Percentiles rank a stretch among this genome's conserved stretches.
phyloP scores from a whole-genome alignment of 352 stramenopile species.

The Phytophthora aleatoria region DNA sequence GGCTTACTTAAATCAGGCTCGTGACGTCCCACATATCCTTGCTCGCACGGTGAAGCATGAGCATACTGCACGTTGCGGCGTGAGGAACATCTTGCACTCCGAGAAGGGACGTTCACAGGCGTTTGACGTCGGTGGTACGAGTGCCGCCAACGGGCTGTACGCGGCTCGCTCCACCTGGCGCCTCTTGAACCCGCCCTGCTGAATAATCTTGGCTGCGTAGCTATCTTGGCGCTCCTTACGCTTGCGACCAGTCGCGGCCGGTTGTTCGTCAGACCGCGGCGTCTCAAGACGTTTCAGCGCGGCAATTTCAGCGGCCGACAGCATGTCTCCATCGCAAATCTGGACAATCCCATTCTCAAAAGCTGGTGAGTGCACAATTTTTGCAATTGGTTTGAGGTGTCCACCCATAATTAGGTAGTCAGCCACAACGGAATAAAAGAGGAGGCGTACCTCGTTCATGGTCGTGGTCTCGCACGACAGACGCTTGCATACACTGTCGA shows the following conservation, averaged over 20 bases:
- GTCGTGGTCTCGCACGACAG: no score
- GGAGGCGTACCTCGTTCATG: no score
- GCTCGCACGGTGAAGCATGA: background rate
- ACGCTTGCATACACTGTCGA: no score
- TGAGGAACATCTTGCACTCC: background rate
- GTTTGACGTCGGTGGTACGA: background rate
- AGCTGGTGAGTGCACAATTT: no score
- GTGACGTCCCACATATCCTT: background rate
- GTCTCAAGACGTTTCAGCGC: background rate
- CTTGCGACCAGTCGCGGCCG: background rate
- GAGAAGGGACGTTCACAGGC: background rate
- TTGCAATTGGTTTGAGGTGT: no score
- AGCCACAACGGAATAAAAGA: no score
- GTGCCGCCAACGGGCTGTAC: background rate
- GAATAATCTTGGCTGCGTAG: background rate
- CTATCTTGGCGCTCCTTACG: background rate
- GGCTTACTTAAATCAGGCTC: no score
- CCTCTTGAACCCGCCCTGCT: background rate
- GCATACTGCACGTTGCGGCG: background rate
- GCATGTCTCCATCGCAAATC: no score
- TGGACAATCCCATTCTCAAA: no score
- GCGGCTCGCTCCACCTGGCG: background rate
- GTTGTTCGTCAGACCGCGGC: background rate
- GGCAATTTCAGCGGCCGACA: no score
- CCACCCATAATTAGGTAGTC: no score